These are phyloP conservation scores for Calonectria crousiana DNA, from an alignment of 2,329 filamentous ascomycete genomes.

Conservation along the genomic window DNA sequence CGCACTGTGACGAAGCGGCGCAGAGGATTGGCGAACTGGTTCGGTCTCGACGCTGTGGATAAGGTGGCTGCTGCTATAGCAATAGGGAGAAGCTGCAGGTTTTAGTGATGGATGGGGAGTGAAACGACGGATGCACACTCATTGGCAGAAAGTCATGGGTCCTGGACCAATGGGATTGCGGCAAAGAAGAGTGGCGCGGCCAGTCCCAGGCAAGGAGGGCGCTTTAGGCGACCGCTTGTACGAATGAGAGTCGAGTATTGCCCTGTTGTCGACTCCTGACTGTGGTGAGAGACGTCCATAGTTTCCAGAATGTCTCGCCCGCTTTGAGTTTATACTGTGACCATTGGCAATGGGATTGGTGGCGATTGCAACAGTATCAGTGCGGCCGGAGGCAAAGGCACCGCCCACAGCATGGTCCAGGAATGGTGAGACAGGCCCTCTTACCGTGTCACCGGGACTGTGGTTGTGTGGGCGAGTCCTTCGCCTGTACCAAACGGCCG, in stretches of 20 bases:
- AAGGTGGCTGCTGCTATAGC: constrained; percentile 28
- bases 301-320: constrained; percentile 35
- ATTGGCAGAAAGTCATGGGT: constrained; percentile 42
- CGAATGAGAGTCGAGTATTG: constrained; percentile 35
- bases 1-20: constrained; percentile 17
- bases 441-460: constrained; percentile 15
- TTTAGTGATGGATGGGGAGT: constrained; percentile 30
- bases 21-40: constrained; percentile 43
- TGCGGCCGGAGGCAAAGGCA: constrained; percentile 2
- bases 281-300: constrained; percentile 13
- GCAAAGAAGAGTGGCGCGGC: constrained; percentile 25
- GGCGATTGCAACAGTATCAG: constrained; percentile 16
- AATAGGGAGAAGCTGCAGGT: constrained; percentile 41
- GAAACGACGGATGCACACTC: constrained; percentile 35
- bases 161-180: constrained; percentile 35
- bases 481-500: constrained; percentile 12
- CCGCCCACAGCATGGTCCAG: background rate
- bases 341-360: constrained; percentile 11
- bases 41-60: constrained; percentile 32
- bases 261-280: constrained; percentile 14
- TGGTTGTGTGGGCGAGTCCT: constrained; percentile 10
- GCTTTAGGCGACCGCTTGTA: constrained; percentile 34
- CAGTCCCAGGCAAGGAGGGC: constrained; percentile 32
- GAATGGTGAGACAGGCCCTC: constrained; percentile 18
- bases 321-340: constrained; percentile 12